Base-by-base conservation (phyloP, 2,329 filamentous ascomycete genomes). In the Polytolypa hystricis region DNA sequence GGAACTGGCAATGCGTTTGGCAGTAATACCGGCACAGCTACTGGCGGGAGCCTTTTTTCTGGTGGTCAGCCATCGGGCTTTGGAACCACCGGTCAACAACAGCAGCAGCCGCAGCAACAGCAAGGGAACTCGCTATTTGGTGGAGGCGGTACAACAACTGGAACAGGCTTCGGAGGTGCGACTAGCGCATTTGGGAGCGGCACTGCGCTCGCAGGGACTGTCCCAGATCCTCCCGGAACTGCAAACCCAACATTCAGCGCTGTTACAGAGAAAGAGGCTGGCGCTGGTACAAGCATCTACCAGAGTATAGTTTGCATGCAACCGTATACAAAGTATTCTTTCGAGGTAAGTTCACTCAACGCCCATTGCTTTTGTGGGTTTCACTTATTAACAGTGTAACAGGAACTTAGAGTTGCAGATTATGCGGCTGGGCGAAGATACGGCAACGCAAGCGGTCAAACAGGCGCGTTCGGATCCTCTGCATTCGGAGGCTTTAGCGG, bases 341-440 rank as follows among this genome's bases (percentile, higher is more conserved):
- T 84, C n/a, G 91, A 81, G 53, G 66, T 57, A 49, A 39, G 47
- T 47, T 30, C 10, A 9, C 8, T 10, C 9, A 16, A n/a, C n/a
- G 1, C 10, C 20, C 11, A 16, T 5, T 16, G 28, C 14, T 28
- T 21, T 29, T 11, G 21, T 10, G 30, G 19, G 28, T 4, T 25
- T 17, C 9, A 15, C 4, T 12, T 37, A 11, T 34, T 39, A 36
- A 43, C 26, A 14, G 3, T 23, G 17, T 31, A 15, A 39, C 50
- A 84, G 50, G 81, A 91, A 58, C 63, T 91, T 37, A 73, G 84
- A 52, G 61, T 93, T 42, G 84, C 77, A 30, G 91, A 98, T 60
- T 98, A 98, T 57, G 74, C 79, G 41, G 82, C 87, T 58, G 87
- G 87, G 34, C 78, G 87, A 41, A 80, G 81, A 37, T 84, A 75